A percentile compares a stretch with the other conserved stretches of the same genome.
Conservation (phyloP, 2,329 filamentous ascomycete species). For the Penicillium sp. region DNA sequence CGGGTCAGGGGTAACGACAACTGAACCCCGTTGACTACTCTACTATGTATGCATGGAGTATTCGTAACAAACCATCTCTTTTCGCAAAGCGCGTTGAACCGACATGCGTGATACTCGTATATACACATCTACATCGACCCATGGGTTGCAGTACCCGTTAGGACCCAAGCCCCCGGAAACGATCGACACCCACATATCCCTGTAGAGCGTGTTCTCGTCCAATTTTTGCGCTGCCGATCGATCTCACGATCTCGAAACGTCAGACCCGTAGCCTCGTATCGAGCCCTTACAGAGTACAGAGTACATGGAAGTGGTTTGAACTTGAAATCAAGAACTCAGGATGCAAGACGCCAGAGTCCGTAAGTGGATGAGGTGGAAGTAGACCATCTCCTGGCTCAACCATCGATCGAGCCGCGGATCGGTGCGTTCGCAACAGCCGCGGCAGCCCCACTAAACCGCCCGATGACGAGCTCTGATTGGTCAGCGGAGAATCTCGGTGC, state of each 20-base stretch:
- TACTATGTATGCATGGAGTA: too few relatives aligned
- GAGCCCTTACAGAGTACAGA: too few relatives aligned
- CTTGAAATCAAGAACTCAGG: not conserved
- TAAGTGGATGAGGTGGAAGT: not conserved
- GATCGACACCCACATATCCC: slow-evolving; percentile 20
- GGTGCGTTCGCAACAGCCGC: not conserved
- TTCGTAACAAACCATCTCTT: too few relatives aligned
- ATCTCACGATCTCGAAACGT: not conserved
- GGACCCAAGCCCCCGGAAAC: slow-evolving; percentile 19
- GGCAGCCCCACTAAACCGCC: not conserved
- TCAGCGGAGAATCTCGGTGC: slow-evolving; percentile 26
- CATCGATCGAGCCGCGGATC: not conserved
- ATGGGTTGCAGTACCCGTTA: slow-evolving; percentile 18
- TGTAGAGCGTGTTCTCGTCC: slow-evolving; percentile 7
- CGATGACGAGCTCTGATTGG: slow-evolving; percentile 13
- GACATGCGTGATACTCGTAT: not conserved
- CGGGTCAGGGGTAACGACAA: slow-evolving; percentile 6
- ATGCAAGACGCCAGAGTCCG: not conserved
- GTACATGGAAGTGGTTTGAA: too few relatives aligned
- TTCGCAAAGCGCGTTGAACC: not conserved
- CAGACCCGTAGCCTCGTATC: not conserved
- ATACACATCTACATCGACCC: not conserved
- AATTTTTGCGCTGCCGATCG: slow-evolving; percentile 8
- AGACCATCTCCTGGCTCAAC: not conserved
- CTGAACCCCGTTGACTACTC: too few relatives aligned